These are phyloP conservation scores for Coelastrella sp. DNA, from an alignment of 139 green algal species.

Conservation along the genomic window DNA sequence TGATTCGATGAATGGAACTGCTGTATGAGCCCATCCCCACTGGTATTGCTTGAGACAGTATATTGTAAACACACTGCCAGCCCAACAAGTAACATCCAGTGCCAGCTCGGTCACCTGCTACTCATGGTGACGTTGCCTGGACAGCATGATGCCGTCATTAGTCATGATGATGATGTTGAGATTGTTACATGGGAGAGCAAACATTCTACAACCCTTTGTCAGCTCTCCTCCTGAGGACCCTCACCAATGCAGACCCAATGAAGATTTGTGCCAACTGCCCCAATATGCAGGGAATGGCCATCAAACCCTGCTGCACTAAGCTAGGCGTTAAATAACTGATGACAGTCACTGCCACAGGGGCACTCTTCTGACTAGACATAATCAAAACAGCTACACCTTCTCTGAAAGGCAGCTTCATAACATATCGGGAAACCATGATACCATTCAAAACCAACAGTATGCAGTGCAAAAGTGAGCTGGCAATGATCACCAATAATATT, in stretches of 20 bases:
- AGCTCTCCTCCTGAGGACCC: not conserved
- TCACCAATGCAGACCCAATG: conserved; percentile 53
- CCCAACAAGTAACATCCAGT: no score
- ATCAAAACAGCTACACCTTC: conserved; percentile 64
- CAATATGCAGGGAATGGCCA: conserved; percentile 61
- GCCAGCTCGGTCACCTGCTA: no score
- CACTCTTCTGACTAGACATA: conserved; percentile 71
- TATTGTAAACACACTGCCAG: no score
- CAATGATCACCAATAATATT: conserved; percentile 72
- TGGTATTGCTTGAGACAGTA: no score
- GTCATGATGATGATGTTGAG: no score
- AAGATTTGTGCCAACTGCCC: conserved; percentile 74
- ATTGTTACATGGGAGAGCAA: no score
- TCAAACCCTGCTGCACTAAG: conserved; percentile 33
- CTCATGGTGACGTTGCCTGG: no score
- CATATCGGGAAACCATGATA: conserved; percentile 22
- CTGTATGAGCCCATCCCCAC: no score
- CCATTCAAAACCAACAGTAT: conserved; percentile 67
- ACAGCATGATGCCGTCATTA: no score
- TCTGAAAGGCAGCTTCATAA: conserved; percentile 53
- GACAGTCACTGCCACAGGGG: conserved; percentile 44
- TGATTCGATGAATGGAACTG: no score
- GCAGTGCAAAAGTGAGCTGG: conserved; percentile 63
- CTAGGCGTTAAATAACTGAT: conserved; percentile 42
- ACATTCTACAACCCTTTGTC: conserved; percentile 6